A percentile compares a stretch with the other conserved stretches of the same genome.
Conservation (phyloP, 1,139 yeast genomes). For the Pichia sp. region DNA sequence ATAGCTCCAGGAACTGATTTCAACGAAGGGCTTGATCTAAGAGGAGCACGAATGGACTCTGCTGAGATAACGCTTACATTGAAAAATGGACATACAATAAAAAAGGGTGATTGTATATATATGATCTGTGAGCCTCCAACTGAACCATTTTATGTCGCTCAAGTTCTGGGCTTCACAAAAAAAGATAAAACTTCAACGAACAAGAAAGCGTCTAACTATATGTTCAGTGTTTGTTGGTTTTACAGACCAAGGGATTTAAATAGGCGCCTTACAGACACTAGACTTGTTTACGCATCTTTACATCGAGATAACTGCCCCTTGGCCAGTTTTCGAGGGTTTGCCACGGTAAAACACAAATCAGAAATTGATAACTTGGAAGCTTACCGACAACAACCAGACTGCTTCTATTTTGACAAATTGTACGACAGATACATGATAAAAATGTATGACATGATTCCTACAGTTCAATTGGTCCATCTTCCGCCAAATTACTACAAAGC, state of each 20-base stretch:
- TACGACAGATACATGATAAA: constrained; percentile 85
- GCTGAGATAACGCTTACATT: constrained; percentile 21
- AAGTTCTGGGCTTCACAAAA: constrained; percentile 69
- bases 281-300: constrained; percentile 79
- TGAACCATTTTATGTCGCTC: constrained; percentile 87
- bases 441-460: constrained; percentile 73
- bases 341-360: constrained; percentile 61
- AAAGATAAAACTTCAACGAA: constrained; percentile 30
- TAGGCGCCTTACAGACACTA: constrained; percentile 61
- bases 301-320: constrained; percentile 84
- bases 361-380: constrained; percentile 55
- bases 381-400: constrained; percentile 56
- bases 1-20: constrained; percentile 22
- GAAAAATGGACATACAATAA: constrained; percentile 32
- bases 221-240: constrained; percentile 83
- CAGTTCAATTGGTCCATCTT: constrained; percentile 49
- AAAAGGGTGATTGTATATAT: constrained; percentile 67
- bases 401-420: constrained; percentile 79
- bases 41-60: constrained; percentile 27
- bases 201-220: constrained; percentile 45
- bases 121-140: constrained; percentile 93
- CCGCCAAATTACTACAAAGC: constrained; percentile 62
- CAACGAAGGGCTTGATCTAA: constrained; percentile 27
- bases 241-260: constrained; percentile 85
- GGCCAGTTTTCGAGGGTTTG: constrained; percentile 69